Percentiles rank a stretch among this genome's conserved stretches.
phyloP scores from a whole-genome alignment of 1,284 basidiomycete species.

The Marasmius oreades region DNA sequence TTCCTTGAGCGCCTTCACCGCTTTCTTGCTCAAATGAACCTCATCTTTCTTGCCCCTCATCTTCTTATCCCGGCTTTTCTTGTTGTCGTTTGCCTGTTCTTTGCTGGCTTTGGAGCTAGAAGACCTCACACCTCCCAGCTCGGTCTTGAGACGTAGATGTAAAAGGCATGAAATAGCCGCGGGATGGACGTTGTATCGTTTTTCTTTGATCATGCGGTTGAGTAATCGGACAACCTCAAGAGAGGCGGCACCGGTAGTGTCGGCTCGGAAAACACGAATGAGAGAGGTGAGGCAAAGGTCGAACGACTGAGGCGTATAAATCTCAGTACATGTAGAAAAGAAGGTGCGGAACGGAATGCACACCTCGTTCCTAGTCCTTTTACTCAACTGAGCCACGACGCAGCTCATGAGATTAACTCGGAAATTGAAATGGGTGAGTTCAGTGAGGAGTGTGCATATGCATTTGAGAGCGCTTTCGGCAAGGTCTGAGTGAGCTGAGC shows the following conservation, averaged over 20 bases:
- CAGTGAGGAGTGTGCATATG: constrained; percentile 82
- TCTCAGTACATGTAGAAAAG: constrained; percentile 2
- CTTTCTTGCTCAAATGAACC: constrained; percentile 87
- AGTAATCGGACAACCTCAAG: constrained; percentile 89
- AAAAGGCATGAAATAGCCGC: constrained; percentile 85
- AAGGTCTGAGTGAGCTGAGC: constrained; percentile 68
- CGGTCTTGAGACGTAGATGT: constrained; percentile 84
- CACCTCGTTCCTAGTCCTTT: constrained; percentile 85
- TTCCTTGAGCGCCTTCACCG: constrained; percentile 77
- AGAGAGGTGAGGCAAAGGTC: constrained; percentile 81
- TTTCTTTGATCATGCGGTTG: constrained; percentile 96
- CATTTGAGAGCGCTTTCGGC: constrained; percentile 74
- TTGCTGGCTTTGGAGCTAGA: constrained; percentile 66
- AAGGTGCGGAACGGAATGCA: constrained; percentile 23
- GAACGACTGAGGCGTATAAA: constrained; percentile 55
- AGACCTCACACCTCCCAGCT: constrained; percentile 72
- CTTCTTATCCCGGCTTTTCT: constrained; percentile 48
- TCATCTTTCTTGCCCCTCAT: constrained; percentile 56
- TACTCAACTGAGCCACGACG: constrained; percentile 82
- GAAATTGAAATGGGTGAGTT: constrained; percentile 97
- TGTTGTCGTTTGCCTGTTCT: constrained; percentile 33
- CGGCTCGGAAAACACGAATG: constrained; percentile 77
- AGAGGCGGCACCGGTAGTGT: constrained; percentile 77
- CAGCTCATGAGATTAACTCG: constrained; percentile 89
- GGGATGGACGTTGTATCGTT: constrained; percentile 86